Percentiles rank a stretch among this genome's conserved stretches.
phyloP scores from a whole-genome alignment of 2,329 filamentous ascomycete genomes.

The Orbilia brochopaga region DNA sequence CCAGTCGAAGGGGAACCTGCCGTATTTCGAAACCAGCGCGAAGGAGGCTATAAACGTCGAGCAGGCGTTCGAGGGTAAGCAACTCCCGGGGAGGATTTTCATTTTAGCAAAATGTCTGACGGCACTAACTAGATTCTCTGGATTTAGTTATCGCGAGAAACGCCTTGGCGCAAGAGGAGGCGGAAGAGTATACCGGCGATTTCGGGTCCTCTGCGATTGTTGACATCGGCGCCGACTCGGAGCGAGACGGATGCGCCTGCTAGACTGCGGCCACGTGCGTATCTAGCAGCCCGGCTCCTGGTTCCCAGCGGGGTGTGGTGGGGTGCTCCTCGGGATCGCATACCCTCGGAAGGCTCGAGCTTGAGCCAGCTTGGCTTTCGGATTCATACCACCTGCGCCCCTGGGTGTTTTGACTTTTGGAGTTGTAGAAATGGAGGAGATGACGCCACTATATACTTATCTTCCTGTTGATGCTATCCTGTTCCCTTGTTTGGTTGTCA shows the following conservation, averaged over 20 bases:
- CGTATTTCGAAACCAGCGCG: conserved; percentile 98
- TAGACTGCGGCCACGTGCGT: conserved; percentile 63
- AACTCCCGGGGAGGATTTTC: too few species aligned
- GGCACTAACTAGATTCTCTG: conserved; percentile 24
- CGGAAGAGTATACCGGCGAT: conserved; percentile 95
- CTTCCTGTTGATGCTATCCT: conserved; percentile 8
- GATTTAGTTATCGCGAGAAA: conserved; percentile 87
- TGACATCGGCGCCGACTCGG: conserved; percentile 95
- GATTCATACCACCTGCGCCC: too few species aligned
- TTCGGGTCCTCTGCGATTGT: conserved; percentile 85
- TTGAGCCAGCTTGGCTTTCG: too few species aligned
- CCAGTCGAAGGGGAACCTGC: conserved; percentile 94
- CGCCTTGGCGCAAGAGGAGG: conserved; percentile 93
- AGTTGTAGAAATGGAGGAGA: conserved; percentile 37
- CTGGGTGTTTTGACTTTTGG: conserved; percentile 4
- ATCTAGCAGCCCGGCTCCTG: too few species aligned
- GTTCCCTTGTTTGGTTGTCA: neutral
- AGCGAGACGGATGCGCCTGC: conserved; percentile 90
- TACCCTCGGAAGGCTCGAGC: too few species aligned
- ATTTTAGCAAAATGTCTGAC: too few species aligned
- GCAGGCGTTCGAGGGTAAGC: conserved; percentile 72
- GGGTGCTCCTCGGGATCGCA: neutral
- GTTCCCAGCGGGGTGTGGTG: too few species aligned
- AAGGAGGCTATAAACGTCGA: conserved; percentile 99
- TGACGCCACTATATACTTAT: conserved; percentile 9